Base-by-base conservation (phyloP, 1,284 basidiomycete species). In the Neonothopanus nambi region DNA sequence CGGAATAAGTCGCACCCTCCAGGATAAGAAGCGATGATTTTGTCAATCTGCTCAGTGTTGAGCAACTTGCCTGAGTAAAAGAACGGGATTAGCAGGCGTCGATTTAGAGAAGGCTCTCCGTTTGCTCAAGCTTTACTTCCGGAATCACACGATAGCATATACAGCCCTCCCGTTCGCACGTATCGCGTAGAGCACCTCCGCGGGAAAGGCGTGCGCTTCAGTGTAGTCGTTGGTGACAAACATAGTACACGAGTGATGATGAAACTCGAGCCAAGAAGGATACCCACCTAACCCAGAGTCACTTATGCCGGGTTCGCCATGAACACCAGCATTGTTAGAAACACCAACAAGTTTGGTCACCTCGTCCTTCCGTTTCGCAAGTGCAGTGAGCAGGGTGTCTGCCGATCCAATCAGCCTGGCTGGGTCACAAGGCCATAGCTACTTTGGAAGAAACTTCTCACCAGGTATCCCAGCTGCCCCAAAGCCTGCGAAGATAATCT, bases 1-100 rank as follows among this genome's bases (percentile, higher is more conserved):
- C 26, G 26, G 13, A 12, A 24, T 37, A 40, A n/a, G 23, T 64
- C 79, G 50, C 58, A 89, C 88, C 86, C 86, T 67, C 93, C 93
- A 54, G 93, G 91, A 70, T 94, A 95, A 33, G 91, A 93, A 13
- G 91, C 84, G 64, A 96, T 85, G 71, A 96, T 83, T 71, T 91
- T 95, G 65, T 80, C 78, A 52, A 96, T 82, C 65, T 95, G 90
- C 18, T 87, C 81, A 21, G 81, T 79, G 60, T 89, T 84, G 44
- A 95, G 74, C 40, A 96, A 76, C 62, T 87, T 87, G 46, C 90
- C 93, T 93, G 18, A 17, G 15, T 24, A 21, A 18, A 46, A 45
- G 15, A n/a, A 39, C 26, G 33, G 21, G 15, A 15, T 50, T 39
- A 45, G 43, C 30, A 46, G 28, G 21, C 20, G 37, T 39, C 30